Percentiles rank a stretch among this genome's conserved stretches.
Evolutionary conservation across 306 rosid species (phyloP).

Genomic region (Ormosia emarginata): DNA sequence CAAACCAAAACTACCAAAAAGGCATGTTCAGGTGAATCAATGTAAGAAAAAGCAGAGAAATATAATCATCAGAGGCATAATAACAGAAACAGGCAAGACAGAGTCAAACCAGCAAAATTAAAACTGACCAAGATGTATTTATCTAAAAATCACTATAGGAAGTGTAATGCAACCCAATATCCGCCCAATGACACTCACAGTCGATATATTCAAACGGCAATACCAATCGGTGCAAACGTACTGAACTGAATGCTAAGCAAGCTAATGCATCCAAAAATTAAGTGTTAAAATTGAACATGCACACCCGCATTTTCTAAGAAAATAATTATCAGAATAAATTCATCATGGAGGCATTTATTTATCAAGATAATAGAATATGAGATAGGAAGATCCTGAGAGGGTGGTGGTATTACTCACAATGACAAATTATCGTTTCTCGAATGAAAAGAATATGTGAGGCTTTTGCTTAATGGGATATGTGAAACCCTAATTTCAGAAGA

Average conservation of each 20-base stretch:
- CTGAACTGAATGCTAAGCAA: neutral
- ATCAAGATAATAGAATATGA: neutral
- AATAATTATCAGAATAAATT: neutral
- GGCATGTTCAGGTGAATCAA: neutral
- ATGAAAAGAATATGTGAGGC: neutral
- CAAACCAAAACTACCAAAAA: neutral
- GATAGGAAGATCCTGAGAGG: neutral
- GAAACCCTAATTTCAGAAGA: constrained; percentile 63
- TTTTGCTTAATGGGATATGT: neutral
- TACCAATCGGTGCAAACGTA: neutral
- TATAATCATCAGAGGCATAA: neutral
- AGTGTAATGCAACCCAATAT: neutral
- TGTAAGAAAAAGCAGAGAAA: neutral
- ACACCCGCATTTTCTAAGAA: neutral
- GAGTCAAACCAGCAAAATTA: neutral
- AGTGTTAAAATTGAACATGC: neutral
- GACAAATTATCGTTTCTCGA: neutral
- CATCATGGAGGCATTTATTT: neutral
- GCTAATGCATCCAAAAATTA: neutral
- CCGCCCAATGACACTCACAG: neutral
- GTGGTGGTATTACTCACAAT: constrained; percentile 38
- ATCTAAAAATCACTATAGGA: neutral
- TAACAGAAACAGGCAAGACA: neutral
- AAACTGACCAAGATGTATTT: neutral
- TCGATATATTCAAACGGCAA: neutral